Conservation (phyloP, 176 grass and related monocot genomes). For the Rhynchospora breviuscula region DNA sequence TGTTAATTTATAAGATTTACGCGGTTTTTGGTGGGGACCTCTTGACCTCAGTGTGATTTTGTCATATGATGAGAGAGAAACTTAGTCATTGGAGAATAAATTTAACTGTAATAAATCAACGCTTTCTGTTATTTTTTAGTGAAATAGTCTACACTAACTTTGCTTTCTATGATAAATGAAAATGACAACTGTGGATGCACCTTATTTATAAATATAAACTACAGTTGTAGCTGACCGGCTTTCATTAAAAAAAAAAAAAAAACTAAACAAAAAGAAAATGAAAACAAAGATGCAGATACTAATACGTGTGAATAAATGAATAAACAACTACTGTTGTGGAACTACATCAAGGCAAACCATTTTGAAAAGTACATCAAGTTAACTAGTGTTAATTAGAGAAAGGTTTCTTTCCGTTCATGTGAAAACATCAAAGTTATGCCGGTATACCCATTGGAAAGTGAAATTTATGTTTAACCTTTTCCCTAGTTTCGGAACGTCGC, state of each 20-base stretch:
- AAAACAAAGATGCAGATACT: neutral
- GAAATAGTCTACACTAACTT: neutral
- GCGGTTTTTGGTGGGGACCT: neutral
- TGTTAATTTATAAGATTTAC: neutral
- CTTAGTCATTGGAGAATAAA: neutral
- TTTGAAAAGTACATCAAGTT: neutral
- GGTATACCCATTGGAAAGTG: neutral
- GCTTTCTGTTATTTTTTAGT: neutral
- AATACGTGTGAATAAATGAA: neutral
- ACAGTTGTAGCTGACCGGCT: neutral
- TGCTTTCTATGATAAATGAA: neutral
- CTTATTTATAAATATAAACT: neutral
- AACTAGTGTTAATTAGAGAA: neutral
- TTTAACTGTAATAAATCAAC: neutral
- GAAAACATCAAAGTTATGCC: neutral
- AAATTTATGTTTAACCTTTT: neutral
- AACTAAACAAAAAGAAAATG: too few species aligned
- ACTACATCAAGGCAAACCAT: neutral
- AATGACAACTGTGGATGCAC: neutral
- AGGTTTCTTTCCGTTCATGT: neutral
- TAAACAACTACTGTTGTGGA: neutral
- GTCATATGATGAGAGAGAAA: neutral
- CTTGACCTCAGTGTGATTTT: neutral
- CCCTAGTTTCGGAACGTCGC: neutral
- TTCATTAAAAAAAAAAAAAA: neutral